Conservation (phyloP, 441 rosid species). For the Pelargonium cotyledonis region DNA sequence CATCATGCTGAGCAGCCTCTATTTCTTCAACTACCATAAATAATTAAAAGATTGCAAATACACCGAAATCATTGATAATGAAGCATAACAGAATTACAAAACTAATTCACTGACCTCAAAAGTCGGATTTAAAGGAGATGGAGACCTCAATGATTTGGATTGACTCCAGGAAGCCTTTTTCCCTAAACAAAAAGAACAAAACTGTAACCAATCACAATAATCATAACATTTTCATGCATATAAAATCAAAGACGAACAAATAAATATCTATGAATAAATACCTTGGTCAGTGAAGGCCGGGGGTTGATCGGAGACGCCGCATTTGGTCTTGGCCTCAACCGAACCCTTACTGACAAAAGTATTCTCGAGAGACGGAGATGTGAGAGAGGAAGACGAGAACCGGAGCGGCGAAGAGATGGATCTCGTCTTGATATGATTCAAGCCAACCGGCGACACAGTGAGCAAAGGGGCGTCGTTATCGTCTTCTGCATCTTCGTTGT, state of each 20-base stretch:
- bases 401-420: slow-evolving; percentile 56
- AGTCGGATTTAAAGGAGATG: slow-evolving; percentile 43
- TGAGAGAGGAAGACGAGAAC: slow-evolving; percentile 33
- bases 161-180: slow-evolving; percentile 55
- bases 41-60: neutral
- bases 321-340: slow-evolving; percentile 19
- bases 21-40: slow-evolving; percentile 8
- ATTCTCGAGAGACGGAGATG: slow-evolving; percentile 24
- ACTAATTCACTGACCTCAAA: slow-evolving; percentile 48
- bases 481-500: neutral
- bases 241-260: neutral
- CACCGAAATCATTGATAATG: slow-evolving; percentile 5
- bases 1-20: neutral
- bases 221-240: slow-evolving; percentile 8
- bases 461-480: slow-evolving; percentile 34
- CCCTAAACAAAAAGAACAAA: slow-evolving; percentile 28
- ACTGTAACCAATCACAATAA: neutral
- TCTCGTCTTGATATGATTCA: slow-evolving; percentile 74
- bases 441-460: slow-evolving; percentile 55
- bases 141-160: slow-evolving; percentile 53
- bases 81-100: too few species aligned
- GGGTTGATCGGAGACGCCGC: slow-evolving; percentile 29
- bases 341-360: slow-evolving; percentile 25
- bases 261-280: slow-evolving; percentile 6
- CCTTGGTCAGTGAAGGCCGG: slow-evolving; percentile 35